Conservation (phyloP, 805 yeast genomes). For the Monosporozyma servazzii region DNA sequence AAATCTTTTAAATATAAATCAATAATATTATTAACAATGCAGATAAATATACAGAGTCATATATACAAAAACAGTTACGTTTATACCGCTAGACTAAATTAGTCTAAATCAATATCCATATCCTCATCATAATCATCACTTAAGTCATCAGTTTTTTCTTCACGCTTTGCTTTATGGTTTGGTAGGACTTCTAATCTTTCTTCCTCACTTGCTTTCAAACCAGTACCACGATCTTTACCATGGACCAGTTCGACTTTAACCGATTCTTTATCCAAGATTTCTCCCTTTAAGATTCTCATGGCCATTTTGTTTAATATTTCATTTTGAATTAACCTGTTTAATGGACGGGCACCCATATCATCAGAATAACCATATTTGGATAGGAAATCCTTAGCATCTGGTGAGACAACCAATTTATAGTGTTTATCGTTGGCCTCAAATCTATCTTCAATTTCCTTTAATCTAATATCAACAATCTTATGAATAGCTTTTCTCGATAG, state of each 20-base stretch:
- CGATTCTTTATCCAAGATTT: slow-evolving; percentile 77
- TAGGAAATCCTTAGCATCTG: slow-evolving; percentile 70
- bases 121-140: slow-evolving; percentile 14
- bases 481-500: slow-evolving; percentile 84
- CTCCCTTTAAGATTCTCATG: slow-evolving; percentile 76
- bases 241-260: slow-evolving; percentile 52
- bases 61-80: neutral
- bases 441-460: slow-evolving; percentile 75
- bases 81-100: neutral
- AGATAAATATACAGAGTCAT: neutral
- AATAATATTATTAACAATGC: neutral
- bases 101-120: slow-evolving; percentile 12
- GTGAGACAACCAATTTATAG: slow-evolving; percentile 61
- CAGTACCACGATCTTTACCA: slow-evolving; percentile 14
- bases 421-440: slow-evolving; percentile 78
- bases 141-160: slow-evolving; percentile 50
- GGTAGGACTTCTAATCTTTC: slow-evolving; percentile 75
- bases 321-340: slow-evolving; percentile 82
- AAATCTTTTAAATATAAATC: no score
- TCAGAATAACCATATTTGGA: slow-evolving; percentile 82
- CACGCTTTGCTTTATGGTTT: slow-evolving; percentile 63
- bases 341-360: slow-evolving; percentile 94
- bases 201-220: slow-evolving; percentile 17
- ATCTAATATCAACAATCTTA: slow-evolving; percentile 80
- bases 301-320: slow-evolving; percentile 86